Conservation (phyloP, 1,139 yeast species). For the Protomyces inundatus region DNA sequence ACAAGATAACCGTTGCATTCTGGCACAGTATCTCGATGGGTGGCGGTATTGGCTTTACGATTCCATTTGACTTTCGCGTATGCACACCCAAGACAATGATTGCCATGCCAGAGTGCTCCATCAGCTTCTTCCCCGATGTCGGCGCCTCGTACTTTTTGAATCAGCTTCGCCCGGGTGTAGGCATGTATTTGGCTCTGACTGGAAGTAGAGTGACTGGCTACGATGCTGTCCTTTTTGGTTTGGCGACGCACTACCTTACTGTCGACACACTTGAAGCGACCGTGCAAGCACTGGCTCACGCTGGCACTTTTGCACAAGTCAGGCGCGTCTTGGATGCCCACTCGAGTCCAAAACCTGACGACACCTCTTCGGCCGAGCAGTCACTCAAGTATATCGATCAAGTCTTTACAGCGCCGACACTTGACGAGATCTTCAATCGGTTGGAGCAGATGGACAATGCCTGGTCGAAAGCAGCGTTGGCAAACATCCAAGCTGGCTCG, state of each 20-base stretch:
- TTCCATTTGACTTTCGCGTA: conserved; percentile 86
- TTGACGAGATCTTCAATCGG: conserved; percentile 58
- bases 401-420: conserved; percentile 56
- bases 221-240: conserved; percentile 71
- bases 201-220: conserved; percentile 70
- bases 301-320: conserved; percentile 53
- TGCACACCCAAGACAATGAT: conserved; percentile 83
- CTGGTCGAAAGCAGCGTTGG: conserved; percentile 59
- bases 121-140: conserved; percentile 94
- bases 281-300: conserved; percentile 46
- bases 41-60: conserved; percentile 90
- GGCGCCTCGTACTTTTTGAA: conserved; percentile 89
- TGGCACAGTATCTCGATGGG: conserved; percentile 50
- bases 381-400: conserved; percentile 60
- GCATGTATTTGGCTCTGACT: conserved; percentile 79
- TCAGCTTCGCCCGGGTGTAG: conserved; percentile 71
- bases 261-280: conserved; percentile 58
- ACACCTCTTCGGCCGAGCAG: conserved; percentile 49
- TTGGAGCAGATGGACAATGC: conserved; percentile 52
- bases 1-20: not conserved
- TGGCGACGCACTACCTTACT: conserved; percentile 84
- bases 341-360: conserved; percentile 62
- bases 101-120: conserved; percentile 98
- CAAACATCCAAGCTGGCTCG: conserved; percentile 56
- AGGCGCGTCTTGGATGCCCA: conserved; percentile 72